These are phyloP conservation scores for Penicillium sp. DNA, from an alignment of 2,329 filamentous ascomycete species.

Conservation along the genomic window DNA sequence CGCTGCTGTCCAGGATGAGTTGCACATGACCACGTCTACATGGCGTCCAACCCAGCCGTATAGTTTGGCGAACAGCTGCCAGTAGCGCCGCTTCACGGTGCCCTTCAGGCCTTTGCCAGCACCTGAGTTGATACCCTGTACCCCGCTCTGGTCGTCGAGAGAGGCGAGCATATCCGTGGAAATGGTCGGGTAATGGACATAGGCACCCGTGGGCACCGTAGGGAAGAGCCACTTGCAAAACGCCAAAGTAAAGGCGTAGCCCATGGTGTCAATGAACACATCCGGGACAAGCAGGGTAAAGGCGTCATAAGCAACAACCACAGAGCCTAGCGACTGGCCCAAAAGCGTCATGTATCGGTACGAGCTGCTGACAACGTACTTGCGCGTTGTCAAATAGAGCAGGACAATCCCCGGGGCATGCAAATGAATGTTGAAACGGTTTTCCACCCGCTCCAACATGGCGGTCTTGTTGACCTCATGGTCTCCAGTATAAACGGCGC, in stretches of 20 bases:
- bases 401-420: constrained; percentile 80
- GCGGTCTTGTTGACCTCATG: constrained; percentile 77
- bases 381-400: constrained; percentile 83
- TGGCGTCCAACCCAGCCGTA: constrained; percentile 81
- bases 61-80: constrained; percentile 75
- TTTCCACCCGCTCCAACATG: constrained; percentile 75
- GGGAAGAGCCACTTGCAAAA: constrained; percentile 80
- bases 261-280: constrained; percentile 96
- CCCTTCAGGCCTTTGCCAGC: constrained; percentile 71
- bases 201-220: constrained; percentile 77
- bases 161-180: constrained; percentile 95
- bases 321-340: constrained; percentile 86
- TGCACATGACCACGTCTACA: constrained; percentile 94
- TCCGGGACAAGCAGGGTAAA: constrained; percentile 90
- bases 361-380: constrained; percentile 79
- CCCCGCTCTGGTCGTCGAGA: constrained; percentile 64
- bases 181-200: constrained; percentile 97
- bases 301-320: constrained; percentile 85
- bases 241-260: constrained; percentile 86
- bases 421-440: constrained; percentile 88
- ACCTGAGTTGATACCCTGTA: constrained; percentile 77
- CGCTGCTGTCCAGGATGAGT: constrained; percentile 87
- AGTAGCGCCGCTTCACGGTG: constrained; percentile 73
- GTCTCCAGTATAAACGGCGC: constrained; percentile 92
- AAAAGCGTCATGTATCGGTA: constrained; percentile 92